Conservation (phyloP, 306 rosid species). For the Citrullus colocynthis region DNA sequence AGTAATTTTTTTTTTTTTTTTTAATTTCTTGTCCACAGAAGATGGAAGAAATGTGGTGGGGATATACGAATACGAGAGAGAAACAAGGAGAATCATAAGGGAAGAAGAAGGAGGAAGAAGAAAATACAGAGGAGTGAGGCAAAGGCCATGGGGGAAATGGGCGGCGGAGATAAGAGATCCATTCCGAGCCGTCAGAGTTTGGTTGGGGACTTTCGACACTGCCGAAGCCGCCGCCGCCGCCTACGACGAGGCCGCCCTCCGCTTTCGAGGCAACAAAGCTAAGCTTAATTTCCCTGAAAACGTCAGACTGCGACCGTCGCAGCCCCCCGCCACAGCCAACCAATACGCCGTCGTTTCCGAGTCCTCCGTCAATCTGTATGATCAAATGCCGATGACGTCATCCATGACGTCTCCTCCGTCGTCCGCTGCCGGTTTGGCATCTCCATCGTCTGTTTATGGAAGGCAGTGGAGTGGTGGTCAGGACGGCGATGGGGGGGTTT, state of each 20-base stretch:
- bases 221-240: slow-evolving; percentile 49
- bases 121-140: slow-evolving; percentile 66
- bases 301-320: slow-evolving; percentile 19
- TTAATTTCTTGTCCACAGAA: neutral
- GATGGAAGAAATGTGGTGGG: neutral
- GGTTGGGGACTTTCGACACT: slow-evolving; percentile 52
- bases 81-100: neutral
- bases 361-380: neutral
- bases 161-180: slow-evolving; percentile 69
- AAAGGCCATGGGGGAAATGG: slow-evolving; percentile 70
- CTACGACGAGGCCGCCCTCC: slow-evolving; percentile 46
- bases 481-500: neutral
- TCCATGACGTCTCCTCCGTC: slow-evolving; percentile 3
- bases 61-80: slow-evolving; percentile 27
- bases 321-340: neutral
- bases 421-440: slow-evolving; percentile 5
- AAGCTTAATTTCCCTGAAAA: slow-evolving; percentile 63
- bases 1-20: too few species aligned
- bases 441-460: neutral
- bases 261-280: slow-evolving; percentile 54
- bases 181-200: slow-evolving; percentile 40
- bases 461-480: neutral
- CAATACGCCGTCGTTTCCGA: neutral
- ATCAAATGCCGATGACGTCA: slow-evolving; percentile 15
- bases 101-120: slow-evolving; percentile 14